A percentile compares a stretch with the other conserved stretches of the same genome.
Evolutionary conservation across 1,139 yeast genomes (phyloP).

Genomic region (Blastobotrys persicus): DNA sequence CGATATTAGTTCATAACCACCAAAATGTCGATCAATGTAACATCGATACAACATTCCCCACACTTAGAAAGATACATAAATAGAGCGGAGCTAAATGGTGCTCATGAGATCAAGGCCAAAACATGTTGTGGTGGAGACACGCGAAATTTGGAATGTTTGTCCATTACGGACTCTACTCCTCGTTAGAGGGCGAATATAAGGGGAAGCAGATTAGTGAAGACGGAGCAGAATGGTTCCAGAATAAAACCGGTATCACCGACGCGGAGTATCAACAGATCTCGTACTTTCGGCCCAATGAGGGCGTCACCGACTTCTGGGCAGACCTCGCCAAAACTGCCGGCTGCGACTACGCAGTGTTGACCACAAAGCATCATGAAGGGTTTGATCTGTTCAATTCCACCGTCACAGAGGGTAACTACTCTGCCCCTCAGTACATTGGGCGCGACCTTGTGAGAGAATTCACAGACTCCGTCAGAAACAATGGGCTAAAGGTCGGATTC

Average conservation of each 20-base stretch:
- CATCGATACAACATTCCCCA: neutral
- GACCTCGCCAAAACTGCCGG: slow-evolving; percentile 19
- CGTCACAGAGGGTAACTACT: slow-evolving; percentile 13
- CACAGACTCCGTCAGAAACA: slow-evolving; percentile 11
- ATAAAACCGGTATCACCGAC: slow-evolving; percentile 18
- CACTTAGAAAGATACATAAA: neutral
- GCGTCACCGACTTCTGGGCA: slow-evolving; percentile 19
- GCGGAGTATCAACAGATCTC: slow-evolving; percentile 16
- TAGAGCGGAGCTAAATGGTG: neutral
- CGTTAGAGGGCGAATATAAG: slow-evolving; percentile 19
- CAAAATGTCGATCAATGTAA: neutral
- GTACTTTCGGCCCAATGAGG: neutral
- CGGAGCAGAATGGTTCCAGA: slow-evolving; percentile 22
- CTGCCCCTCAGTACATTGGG: slow-evolving; percentile 12
- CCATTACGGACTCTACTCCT: slow-evolving; percentile 22
- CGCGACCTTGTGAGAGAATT: slow-evolving; percentile 19
- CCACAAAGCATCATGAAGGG: slow-evolving; percentile 25
- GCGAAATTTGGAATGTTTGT: slow-evolving; percentile 23
- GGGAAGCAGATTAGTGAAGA: slow-evolving; percentile 15
- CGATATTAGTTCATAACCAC: too few species aligned
- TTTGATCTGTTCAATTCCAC: slow-evolving; percentile 19
- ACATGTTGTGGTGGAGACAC: slow-evolving; percentile 21
- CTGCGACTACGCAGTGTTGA: slow-evolving; percentile 20
- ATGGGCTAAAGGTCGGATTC: slow-evolving; percentile 18
- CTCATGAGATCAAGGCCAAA: neutral